These are phyloP conservation scores for Mycena amicta DNA, from an alignment of 768 basidiomycete genomes.

Conservation along the genomic window DNA sequence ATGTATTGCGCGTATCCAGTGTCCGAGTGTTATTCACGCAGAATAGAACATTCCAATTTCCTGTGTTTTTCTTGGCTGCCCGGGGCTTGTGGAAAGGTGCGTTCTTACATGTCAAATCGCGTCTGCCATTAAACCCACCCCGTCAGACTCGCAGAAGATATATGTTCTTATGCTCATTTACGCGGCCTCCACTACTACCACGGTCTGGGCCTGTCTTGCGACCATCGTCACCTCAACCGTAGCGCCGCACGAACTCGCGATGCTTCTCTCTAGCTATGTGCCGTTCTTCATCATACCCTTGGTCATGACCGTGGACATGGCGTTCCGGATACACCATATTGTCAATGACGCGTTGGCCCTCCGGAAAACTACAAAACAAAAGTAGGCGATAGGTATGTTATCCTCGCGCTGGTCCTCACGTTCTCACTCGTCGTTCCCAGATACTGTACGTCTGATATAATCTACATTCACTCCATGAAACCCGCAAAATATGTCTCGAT, in stretches of 20 bases:
- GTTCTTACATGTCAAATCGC: not conserved
- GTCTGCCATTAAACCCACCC: not conserved
- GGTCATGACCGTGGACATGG: slow-evolving; percentile 76
- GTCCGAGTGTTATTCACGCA: not conserved
- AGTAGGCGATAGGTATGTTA: too few species aligned
- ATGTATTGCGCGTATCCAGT: slow-evolving; percentile 1
- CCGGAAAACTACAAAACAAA: slow-evolving; percentile 32
- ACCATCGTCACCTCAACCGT: slow-evolving; percentile 57
- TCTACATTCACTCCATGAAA: slow-evolving; percentile 42
- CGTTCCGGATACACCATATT: slow-evolving; percentile 39
- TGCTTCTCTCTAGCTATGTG: slow-evolving; percentile 70
- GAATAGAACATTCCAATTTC: slow-evolving; percentile 68
- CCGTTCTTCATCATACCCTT: slow-evolving; percentile 77
- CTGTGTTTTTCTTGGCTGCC: slow-evolving; percentile 74
- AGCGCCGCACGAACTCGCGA: slow-evolving; percentile 50
- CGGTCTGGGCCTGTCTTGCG: slow-evolving; percentile 71
- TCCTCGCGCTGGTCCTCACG: too few species aligned
- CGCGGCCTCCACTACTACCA: slow-evolving; percentile 77
- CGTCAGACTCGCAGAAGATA: slow-evolving; percentile 49
- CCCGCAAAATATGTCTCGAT: slow-evolving; percentile 51
- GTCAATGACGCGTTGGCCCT: slow-evolving; percentile 29
- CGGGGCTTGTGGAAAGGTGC: slow-evolving; percentile 60
- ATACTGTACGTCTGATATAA: not conserved
- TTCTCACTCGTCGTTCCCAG: not conserved
- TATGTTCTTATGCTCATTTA: slow-evolving; percentile 73